Evolutionary conservation across 1,139 yeast genomes (phyloP).

Genomic region (Taiozyma sp.): DNA sequence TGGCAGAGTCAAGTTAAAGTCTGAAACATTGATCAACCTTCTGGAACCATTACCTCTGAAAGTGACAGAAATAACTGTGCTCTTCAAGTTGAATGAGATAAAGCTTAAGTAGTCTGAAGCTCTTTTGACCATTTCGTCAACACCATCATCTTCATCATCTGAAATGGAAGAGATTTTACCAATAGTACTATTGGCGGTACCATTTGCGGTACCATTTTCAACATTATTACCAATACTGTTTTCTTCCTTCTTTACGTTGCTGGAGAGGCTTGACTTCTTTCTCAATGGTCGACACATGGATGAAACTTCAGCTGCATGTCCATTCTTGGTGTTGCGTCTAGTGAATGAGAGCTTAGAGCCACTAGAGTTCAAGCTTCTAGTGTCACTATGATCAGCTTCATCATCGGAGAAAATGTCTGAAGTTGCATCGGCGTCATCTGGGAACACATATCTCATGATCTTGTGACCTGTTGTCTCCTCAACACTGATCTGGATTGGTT

Average conservation of each 20-base stretch:
- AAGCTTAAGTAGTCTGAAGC: constrained; percentile 56
- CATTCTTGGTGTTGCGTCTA: background rate
- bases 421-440: constrained; percentile 28
- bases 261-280: background rate
- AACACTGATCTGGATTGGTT: constrained; percentile 50
- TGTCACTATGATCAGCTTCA: background rate
- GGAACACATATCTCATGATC: constrained; percentile 51
- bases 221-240: background rate
- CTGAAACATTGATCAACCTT: constrained; percentile 55
- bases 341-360: background rate
- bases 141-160: constrained; percentile 31
- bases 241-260: background rate
- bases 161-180: constrained; percentile 2
- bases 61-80: constrained; percentile 48
- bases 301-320: background rate
- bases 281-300: background rate
- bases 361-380: background rate
- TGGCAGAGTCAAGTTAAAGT: constrained; percentile 51
- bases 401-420: background rate
- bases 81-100: constrained; percentile 40
- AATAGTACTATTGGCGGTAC: background rate
- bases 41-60: constrained; percentile 53
- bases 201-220: background rate
- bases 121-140: constrained; percentile 52
- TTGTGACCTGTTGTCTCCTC: constrained; percentile 59